Percentiles rank a stretch among this genome's conserved stretches.
Evolutionary conservation across 2,329 filamentous ascomycete species (phyloP).

Genomic region (Lasiodiplodia theobromae): DNA sequence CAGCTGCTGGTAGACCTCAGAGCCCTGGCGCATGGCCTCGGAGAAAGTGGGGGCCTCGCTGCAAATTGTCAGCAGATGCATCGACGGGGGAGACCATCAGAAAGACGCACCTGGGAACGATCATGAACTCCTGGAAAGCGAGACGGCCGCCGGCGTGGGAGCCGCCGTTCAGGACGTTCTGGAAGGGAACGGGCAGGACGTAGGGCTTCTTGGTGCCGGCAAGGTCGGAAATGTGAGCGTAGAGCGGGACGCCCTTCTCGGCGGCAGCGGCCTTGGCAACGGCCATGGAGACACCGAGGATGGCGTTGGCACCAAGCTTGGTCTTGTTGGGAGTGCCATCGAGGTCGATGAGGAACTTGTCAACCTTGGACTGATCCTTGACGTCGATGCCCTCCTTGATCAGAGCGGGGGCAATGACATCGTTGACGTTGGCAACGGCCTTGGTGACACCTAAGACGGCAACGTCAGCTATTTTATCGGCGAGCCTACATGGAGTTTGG

Average conservation of each 20-base stretch:
- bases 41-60: constrained; percentile 87
- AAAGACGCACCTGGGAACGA: constrained; percentile 55
- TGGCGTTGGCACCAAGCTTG: constrained; percentile 66
- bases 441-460: constrained; percentile 55
- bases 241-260: constrained; percentile 63
- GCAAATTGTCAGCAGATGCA: constrained; percentile 18
- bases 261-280: constrained; percentile 65
- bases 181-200: constrained; percentile 64
- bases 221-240: constrained; percentile 64
- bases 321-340: constrained; percentile 67
- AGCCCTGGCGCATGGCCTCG: constrained; percentile 94
- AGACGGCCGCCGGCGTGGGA: constrained; percentile 96
- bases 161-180: constrained; percentile 70
- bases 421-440: constrained; percentile 63
- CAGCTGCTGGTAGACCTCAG: constrained; percentile 98
- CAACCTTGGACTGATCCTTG: constrained; percentile 62
- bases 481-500: background rate
- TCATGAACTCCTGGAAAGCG: constrained; percentile 67
- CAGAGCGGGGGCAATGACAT: constrained; percentile 61
- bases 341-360: constrained; percentile 61
- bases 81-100: background rate
- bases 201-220: constrained; percentile 61
- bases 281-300: constrained; percentile 67
- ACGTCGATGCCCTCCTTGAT: constrained; percentile 62
- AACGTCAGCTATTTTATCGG: constrained; percentile 11